Conservation (phyloP, 2,329 filamentous ascomycete species). For the Fusarium chuoi region DNA sequence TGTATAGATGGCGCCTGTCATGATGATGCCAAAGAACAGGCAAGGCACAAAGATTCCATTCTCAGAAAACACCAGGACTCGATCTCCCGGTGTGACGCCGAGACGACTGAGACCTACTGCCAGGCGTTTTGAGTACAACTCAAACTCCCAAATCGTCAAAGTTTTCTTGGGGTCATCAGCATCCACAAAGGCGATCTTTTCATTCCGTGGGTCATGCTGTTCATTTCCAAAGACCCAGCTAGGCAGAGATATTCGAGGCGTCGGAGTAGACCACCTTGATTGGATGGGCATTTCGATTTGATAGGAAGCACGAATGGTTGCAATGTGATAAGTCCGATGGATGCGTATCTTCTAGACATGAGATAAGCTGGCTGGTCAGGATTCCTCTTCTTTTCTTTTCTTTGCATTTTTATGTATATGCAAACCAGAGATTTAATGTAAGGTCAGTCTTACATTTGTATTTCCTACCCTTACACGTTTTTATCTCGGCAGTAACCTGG, state of each 20-base stretch:
- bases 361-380: background rate
- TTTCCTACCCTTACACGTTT: accelerated
- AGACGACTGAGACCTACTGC: background rate
- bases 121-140: background rate
- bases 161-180: background rate
- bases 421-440: background rate
- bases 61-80: background rate
- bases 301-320: background rate
- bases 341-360: background rate
- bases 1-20: background rate
- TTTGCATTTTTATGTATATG: background rate
- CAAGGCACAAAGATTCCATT: background rate
- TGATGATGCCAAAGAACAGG: background rate
- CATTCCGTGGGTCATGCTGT: background rate
- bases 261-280: background rate
- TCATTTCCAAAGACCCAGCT: background rate
- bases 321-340: accelerated
- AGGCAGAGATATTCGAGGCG: background rate
- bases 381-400: background rate
- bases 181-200: background rate
- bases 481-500: background rate
- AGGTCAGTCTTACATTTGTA: background rate
- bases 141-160: background rate
- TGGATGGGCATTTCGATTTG: background rate
- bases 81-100: background rate